Evolutionary conservation across 768 basidiomycete genomes (phyloP).

Genomic region (Chalciporus sphaerocephalus): DNA sequence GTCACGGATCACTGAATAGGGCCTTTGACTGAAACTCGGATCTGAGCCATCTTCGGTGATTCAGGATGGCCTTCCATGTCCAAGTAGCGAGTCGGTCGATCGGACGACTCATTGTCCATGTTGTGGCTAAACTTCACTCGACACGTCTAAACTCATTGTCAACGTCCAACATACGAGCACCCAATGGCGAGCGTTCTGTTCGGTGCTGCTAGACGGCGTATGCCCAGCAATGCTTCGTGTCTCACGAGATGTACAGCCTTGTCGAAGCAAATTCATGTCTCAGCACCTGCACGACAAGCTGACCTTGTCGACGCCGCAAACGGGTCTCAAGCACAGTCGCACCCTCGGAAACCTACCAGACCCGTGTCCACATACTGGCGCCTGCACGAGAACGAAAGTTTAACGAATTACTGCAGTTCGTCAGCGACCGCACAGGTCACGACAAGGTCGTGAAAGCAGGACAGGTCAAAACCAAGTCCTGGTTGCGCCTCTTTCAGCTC

Average conservation of each 20-base stretch:
- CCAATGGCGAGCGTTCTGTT: conserved; percentile 17
- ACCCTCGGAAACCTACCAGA: background rate
- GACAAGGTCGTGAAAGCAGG: conserved; percentile 27
- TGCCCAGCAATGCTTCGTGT: background rate
- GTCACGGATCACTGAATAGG: too few relatives aligned
- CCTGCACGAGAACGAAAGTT: conserved; percentile 22
- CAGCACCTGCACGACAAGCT: conserved; percentile 10
- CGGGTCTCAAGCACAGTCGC: background rate
- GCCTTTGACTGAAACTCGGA: too few relatives aligned
- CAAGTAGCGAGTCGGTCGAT: too few relatives aligned
- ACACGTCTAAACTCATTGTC: background rate
- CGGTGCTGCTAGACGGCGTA: conserved; percentile 10
- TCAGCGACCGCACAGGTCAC: conserved; percentile 27
- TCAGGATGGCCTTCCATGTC: too few relatives aligned
- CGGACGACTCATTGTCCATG: too few relatives aligned
- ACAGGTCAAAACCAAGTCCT: conserved; percentile 43
- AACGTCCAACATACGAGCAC: too few relatives aligned
- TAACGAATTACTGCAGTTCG: conserved; percentile 22
- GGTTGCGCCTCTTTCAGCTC: conserved; percentile 49
- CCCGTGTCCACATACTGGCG: background rate
- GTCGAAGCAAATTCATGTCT: conserved; percentile 17
- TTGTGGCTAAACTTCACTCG: too few relatives aligned
- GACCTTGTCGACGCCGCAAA: conserved; percentile 12
- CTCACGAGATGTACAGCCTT: conserved; percentile 5
- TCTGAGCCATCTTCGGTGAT: too few relatives aligned